Percentiles rank a stretch among this genome's conserved stretches.
These are phyloP conservation scores for Kernera saxatilis DNA, from an alignment of 345 rosid genomes.

Conservation along the genomic window DNA sequence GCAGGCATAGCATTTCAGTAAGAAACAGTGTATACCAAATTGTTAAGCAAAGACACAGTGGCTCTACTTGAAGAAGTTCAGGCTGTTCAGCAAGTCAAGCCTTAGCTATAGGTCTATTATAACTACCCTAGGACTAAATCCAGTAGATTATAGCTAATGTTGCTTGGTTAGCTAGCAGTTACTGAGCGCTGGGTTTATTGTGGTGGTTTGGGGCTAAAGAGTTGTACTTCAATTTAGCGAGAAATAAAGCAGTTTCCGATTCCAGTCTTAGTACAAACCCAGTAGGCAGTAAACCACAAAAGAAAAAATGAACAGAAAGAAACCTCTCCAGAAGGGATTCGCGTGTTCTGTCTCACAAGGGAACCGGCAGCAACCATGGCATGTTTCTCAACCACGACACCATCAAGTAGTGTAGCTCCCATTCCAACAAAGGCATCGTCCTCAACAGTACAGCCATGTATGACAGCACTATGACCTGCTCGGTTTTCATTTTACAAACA, in stretches of 20 bases:
- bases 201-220: neutral
- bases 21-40: neutral
- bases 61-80: neutral
- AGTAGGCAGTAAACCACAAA: neutral
- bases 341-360: slow-evolving; percentile 77
- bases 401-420: slow-evolving; percentile 89
- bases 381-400: slow-evolving; percentile 80
- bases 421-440: slow-evolving; percentile 91
- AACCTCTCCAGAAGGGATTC: slow-evolving; percentile 88
- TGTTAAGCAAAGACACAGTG: neutral
- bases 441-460: slow-evolving; percentile 87
- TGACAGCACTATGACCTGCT: slow-evolving; percentile 82
- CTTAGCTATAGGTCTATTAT: neutral
- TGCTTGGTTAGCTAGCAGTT: neutral
- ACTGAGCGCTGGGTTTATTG: neutral
- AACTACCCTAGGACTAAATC: neutral
- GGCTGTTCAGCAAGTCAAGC: neutral
- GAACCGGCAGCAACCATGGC: slow-evolving; percentile 96
- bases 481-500: slow-evolving; percentile 4
- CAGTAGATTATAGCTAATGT: neutral
- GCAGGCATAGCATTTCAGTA: neutral
- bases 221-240: neutral
- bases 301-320: neutral
- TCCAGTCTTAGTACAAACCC: neutral
- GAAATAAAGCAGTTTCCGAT: neutral